Conservation (phyloP, 495 filamentous ascomycete species). For the Aspergillus sclerotiicarbonarius region DNA sequence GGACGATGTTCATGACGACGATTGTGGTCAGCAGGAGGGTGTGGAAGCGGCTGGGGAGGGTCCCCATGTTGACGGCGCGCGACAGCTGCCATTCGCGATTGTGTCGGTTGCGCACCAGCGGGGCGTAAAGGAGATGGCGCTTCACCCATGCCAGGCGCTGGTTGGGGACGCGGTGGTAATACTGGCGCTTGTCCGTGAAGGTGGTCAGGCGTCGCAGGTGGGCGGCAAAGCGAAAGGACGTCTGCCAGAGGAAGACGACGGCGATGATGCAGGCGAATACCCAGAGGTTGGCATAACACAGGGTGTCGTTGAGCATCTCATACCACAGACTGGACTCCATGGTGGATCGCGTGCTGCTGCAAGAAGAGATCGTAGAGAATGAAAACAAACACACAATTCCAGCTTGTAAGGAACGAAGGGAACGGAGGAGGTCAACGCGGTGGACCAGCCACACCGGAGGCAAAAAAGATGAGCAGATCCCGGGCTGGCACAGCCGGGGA, state of each 20-base stretch:
- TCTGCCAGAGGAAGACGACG: conserved; percentile 1
- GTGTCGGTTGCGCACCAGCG: conserved; percentile 68
- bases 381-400: neutral
- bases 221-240: neutral
- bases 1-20: conserved; percentile 64
- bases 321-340: conserved; percentile 2
- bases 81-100: conserved; percentile 73
- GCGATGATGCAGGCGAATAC: neutral
- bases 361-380: neutral
- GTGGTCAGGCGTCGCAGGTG: conserved; percentile 1
- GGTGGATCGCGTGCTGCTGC: neutral
- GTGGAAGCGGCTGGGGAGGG: conserved; percentile 73
- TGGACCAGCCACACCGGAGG: too few species aligned
- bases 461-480: too few species aligned
- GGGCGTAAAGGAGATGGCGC: conserved; percentile 64
- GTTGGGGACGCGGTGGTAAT: neutral
- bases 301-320: neutral
- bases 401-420: neutral
- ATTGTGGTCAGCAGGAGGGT: conserved; percentile 63
- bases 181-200: neutral
- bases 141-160: neutral
- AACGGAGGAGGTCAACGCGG: neutral
- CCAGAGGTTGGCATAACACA: neutral
- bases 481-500: neutral
- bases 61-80: conserved; percentile 71